Evolutionary conservation across 2,329 filamentous ascomycete species (phyloP).

Genomic region (Gyromitra esculenta): DNA sequence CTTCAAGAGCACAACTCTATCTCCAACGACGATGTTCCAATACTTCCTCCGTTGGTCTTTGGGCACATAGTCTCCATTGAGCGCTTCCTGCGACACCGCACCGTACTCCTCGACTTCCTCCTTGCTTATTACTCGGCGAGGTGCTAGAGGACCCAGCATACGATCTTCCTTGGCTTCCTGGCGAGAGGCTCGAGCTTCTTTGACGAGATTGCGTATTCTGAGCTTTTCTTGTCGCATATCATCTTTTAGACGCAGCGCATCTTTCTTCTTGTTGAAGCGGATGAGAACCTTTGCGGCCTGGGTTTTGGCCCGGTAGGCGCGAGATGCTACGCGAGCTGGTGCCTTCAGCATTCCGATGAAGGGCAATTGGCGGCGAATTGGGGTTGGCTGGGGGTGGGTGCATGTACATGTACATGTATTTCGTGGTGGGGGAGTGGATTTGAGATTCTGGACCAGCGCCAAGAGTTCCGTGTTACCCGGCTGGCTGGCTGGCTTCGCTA

Average conservation of each 20-base stretch:
- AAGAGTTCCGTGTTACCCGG: conserved; percentile 31
- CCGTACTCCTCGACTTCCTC: conserved; percentile 59
- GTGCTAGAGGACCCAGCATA: conserved; percentile 79
- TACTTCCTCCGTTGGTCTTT: conserved; percentile 64
- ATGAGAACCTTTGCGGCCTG: conserved; percentile 37
- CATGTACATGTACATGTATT: background rate
- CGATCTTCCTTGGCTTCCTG: conserved; percentile 76
- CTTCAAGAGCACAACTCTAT: conserved; percentile 81
- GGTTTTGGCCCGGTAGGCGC: conserved; percentile 37
- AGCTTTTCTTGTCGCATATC: conserved; percentile 42
- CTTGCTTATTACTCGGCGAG: conserved; percentile 69
- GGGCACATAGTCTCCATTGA: conserved; percentile 57
- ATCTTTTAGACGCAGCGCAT: conserved; percentile 38
- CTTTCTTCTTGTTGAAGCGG: conserved; percentile 44
- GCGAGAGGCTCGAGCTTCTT: conserved; percentile 64
- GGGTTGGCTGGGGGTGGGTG: background rate
- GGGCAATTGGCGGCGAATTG: conserved; percentile 9
- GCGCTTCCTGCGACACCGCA: conserved; percentile 49
- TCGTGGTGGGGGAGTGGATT: background rate
- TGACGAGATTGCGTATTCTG: conserved; percentile 12
- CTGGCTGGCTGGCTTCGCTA: background rate
- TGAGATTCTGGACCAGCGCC: background rate
- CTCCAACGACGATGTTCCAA: conserved; percentile 73
- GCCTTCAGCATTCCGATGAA: conserved; percentile 34
- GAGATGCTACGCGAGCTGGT: conserved; percentile 32